Base-by-base conservation (phyloP, 805 yeast genomes). In the Sugiyamaella qingdaonensis region DNA sequence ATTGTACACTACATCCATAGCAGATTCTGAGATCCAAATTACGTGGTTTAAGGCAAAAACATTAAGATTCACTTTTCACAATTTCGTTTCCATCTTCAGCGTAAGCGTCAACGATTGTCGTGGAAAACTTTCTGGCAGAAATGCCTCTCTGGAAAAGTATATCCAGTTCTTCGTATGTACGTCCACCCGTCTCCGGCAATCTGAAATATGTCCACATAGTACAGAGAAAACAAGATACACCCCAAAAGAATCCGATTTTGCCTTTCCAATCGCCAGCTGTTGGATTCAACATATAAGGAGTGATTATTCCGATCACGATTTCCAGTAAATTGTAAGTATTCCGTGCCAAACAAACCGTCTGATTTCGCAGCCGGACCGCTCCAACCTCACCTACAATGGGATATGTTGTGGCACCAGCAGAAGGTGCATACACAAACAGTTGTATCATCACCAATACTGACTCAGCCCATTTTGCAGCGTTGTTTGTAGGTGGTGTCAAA, bases 161-260 rank as follows among this genome's bases (percentile, higher is more conserved):
- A 65, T 81, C 86, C 61, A 82, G 69, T 61, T 82, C 86, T 43
- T 80, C 83, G 61, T 71, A 80, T 0, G 85, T 78, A 64, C 82
- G 73, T 42, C 76, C 78, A 58, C 73, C 73, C 34, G 84, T 77
- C 64, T 82, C 88, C 10, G 88, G 87, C 49, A 81, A 69, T 44
- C 77, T 75, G 65, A 78, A 75, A 64, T 69, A 76, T 29, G 72
- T 66, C 79, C 80, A 79, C 39, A 67, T 56, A 5, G 73, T 14
- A 11, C 67, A 59, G 3, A 64, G 2, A 2, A 67, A 32, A 24
- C 67, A 62, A 9, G 59, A 57, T 0, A 73, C 80, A 44, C 71
- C 74, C 73, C 77, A 71, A 52, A 77, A 68, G 58, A 74, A 75
- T 2, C 73, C 80, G 29, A 78, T 72, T 57, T 77, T 76, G 16